A percentile compares a stretch with the other conserved stretches of the same genome.
These are phyloP conservation scores for Phyllosticta ampelicida DNA, from an alignment of 2,329 filamentous ascomycete species.

Conservation along the genomic window DNA sequence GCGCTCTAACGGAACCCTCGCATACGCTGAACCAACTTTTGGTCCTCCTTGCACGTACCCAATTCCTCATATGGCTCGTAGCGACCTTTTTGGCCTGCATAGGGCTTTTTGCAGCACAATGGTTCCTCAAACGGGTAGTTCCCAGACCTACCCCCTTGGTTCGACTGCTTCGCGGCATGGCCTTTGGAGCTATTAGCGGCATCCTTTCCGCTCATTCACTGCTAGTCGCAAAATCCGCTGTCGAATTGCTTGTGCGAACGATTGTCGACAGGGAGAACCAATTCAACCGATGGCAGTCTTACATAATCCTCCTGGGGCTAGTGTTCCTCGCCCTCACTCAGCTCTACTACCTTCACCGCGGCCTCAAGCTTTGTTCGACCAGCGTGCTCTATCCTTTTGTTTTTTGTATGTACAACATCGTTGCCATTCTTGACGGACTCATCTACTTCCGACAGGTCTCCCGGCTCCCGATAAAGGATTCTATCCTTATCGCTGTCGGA, in stretches of 20 bases:
- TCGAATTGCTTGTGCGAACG: constrained; percentile 84
- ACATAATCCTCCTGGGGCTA: constrained; percentile 76
- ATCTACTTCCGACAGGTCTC: constrained; percentile 93
- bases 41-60: constrained; percentile 56
- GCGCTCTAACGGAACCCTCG: constrained; percentile 84
- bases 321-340: constrained; percentile 75
- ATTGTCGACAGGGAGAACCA: constrained; percentile 80
- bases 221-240: constrained; percentile 88
- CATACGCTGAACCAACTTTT: constrained; percentile 79
- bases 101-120: constrained; percentile 46
- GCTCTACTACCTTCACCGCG: constrained; percentile 88
- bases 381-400: constrained; percentile 93
- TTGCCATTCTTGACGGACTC: constrained; percentile 90
- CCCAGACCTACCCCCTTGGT: constrained; percentile 47
- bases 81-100: constrained; percentile 65
- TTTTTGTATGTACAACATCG: constrained; percentile 98
- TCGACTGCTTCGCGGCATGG: constrained; percentile 68
- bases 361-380: constrained; percentile 88
- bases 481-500: constrained; percentile 72
- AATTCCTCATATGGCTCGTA: constrained; percentile 85
- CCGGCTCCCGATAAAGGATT: constrained; percentile 63
- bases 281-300: constrained; percentile 91
- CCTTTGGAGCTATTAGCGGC: constrained; percentile 78
- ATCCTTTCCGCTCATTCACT: constrained; percentile 90
- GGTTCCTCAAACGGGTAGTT: constrained; percentile 28